phyloP scores from a whole-genome alignment of 1,284 basidiomycete genomes.

The Pascua guehoae region DNA sequence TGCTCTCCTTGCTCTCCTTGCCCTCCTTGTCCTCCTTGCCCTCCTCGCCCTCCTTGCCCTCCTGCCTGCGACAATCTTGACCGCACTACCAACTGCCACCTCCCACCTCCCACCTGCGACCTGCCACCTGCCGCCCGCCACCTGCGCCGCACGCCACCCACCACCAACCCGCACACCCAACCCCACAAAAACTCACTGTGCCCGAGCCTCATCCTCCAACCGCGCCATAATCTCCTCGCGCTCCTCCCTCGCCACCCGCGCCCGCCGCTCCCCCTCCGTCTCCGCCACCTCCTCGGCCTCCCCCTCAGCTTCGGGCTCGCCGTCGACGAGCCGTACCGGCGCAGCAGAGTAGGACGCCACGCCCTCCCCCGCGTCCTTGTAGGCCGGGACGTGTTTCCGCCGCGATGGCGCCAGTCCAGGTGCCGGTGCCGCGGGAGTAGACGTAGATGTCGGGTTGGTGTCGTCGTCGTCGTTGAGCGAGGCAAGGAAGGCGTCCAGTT shows the following conservation, averaged over 20 bases:
- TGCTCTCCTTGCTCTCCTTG: no score
- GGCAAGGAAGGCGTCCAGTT: constrained; percentile 48
- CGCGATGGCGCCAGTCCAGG: constrained; percentile 8
- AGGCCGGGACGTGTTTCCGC: constrained; percentile 7
- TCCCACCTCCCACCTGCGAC: no score
- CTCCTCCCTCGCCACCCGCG: constrained; percentile 42
- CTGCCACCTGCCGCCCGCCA: no score
- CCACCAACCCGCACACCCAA: no score
- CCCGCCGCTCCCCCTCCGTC: constrained; percentile 41
- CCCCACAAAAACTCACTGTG: constrained; percentile 41
- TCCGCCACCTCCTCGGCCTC: constrained; percentile 39
- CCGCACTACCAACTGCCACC: no score
- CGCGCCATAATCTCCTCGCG: constrained; percentile 48
- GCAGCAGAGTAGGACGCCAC: constrained; percentile 47
- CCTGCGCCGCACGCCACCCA: no score
- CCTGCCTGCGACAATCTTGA: no score
- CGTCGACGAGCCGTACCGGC: constrained; percentile 28
- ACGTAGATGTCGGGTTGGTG: not conserved
- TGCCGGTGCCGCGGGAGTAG: constrained; percentile 9
- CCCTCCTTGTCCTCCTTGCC: no score
- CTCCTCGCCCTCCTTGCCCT: no score
- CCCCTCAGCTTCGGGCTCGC: constrained; percentile 6
- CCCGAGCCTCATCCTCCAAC: constrained; percentile 48
- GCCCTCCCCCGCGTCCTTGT: constrained; percentile 27
- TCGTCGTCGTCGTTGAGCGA: constrained; percentile 36